Percentiles rank a stretch among this genome's conserved stretches.
These are phyloP conservation scores for Jamesozyma gamospora DNA, from an alignment of 805 yeast species.

Conservation along the genomic window DNA sequence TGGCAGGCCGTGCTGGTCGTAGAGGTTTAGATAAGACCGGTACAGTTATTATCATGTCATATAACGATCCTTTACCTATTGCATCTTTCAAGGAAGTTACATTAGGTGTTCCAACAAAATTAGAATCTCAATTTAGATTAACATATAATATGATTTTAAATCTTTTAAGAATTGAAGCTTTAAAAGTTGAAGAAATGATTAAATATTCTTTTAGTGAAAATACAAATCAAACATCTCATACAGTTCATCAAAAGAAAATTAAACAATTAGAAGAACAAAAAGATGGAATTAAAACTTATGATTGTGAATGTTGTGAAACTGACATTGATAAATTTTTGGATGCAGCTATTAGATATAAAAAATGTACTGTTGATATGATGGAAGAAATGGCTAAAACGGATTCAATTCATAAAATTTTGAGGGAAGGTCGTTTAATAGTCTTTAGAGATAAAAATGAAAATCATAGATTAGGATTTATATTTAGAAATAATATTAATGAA, in stretches of 20 bases:
- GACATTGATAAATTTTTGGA: conserved; percentile 40
- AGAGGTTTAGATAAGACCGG: conserved; percentile 92
- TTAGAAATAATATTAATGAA: conserved; percentile 29
- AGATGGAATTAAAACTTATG: conserved; percentile 28
- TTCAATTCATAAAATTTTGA: conserved; percentile 38
- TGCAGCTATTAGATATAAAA: conserved; percentile 37
- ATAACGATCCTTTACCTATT: conserved; percentile 49
- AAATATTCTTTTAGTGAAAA: conserved; percentile 92
- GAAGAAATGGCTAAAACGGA: conserved; percentile 39
- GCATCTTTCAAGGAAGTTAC: conserved; percentile 67
- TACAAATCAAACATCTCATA: conserved; percentile 70
- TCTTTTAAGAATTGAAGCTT: conserved; percentile 82
- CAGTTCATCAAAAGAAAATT: conserved; percentile 70
- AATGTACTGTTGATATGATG: conserved; percentile 37
- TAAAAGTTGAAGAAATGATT: conserved; percentile 96
- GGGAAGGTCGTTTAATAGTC: conserved; percentile 47
- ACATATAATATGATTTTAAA: conserved; percentile 95
- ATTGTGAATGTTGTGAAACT: conserved; percentile 26
- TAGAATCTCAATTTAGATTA: conserved; percentile 84
- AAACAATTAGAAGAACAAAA: conserved; percentile 42
- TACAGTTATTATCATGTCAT: conserved; percentile 88
- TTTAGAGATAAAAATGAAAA: conserved; percentile 40
- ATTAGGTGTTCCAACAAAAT: conserved; percentile 81
- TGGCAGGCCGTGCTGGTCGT: conserved; percentile 99
- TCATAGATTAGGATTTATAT: conserved; percentile 40